Base-by-base conservation (phyloP, 2,329 filamentous ascomycete species). In the Chaetoscypha palmicola region DNA sequence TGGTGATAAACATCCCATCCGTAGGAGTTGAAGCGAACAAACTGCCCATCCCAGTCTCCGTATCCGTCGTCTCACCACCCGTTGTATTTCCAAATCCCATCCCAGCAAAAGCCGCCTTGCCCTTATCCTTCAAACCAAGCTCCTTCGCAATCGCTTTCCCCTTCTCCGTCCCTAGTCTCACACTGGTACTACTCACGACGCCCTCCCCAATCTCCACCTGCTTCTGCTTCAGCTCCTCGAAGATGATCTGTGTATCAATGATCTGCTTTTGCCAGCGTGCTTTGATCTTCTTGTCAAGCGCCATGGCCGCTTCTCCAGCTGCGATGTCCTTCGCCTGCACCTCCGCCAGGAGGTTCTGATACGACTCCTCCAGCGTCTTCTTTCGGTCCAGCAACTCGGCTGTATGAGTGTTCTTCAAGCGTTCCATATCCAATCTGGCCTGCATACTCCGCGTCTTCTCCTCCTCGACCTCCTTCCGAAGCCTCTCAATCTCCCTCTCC, bases 181-280 rank as follows among this genome's bases (percentile, higher is more conserved):
- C 5, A 10, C 5, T 17, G n/a, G 2, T 9, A n/a, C 16, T 16
- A 16, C n/a, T 16, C 3, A 34, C 4, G 4, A 9, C 16, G n/a
- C 32, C 32, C 32, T 19, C 8, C 38, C 7, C n/a, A 5, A n/a
- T n/a, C 26, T 10, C 4, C 16, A 19, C 10, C 24, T 21, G 24
- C 17, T n/a, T 14, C 19, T n/a, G 7, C 12, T 21, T 33, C 30
- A 41, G 9, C 20, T 33, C 11, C 39, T 41, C 39, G 11, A 24
- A 24, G 17, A 49, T 4, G 5, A 43, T 38, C 37, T 51, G 24
- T 14, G 48, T 49, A 38, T 51, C 32, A 30, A 30, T n/a, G 17
- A 53, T 37, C 17, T 53, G 50, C 4, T 33, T 30, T 14, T 17
- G 34, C 48, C 50, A 52, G 1, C 21, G 22, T 8, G 12, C 31